phyloP scores from a whole-genome alignment of 2,329 filamentous ascomycete species.

The Pseudogymnoascus sp. region DNA sequence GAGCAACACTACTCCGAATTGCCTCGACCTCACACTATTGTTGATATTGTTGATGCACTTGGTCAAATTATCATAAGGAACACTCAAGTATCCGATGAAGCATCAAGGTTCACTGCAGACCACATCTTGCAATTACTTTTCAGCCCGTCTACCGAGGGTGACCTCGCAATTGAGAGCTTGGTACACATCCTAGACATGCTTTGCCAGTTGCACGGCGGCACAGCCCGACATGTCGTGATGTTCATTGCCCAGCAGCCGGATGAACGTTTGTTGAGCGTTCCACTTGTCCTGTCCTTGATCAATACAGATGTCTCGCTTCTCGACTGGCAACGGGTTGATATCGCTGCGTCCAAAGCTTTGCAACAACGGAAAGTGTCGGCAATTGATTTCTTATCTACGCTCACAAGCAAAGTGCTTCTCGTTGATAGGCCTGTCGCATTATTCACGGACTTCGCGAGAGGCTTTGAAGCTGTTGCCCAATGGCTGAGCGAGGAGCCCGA shows the following conservation, averaged over 20 bases:
- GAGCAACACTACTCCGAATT: constrained; percentile 55
- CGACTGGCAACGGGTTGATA: constrained; percentile 58
- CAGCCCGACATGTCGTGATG: constrained; percentile 45
- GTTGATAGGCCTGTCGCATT: constrained; percentile 70
- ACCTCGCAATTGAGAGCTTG: constrained; percentile 51
- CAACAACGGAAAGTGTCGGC: constrained; percentile 61
- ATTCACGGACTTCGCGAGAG: constrained; percentile 77
- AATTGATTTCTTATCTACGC: constrained; percentile 68
- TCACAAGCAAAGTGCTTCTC: constrained; percentile 72
- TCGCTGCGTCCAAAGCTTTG: constrained; percentile 65
- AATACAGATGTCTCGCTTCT: constrained; percentile 46
- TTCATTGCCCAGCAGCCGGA: constrained; percentile 50
- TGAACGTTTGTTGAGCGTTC: constrained; percentile 47
- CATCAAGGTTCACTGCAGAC: constrained; percentile 50
- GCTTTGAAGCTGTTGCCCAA: constrained; percentile 69
- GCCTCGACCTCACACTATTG: constrained; percentile 48
- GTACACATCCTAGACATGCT: constrained; percentile 55
- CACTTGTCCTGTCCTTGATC: constrained; percentile 49
- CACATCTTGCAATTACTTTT: constrained; percentile 52
- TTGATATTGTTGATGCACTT: constrained; percentile 56
- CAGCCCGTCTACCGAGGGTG: constrained; percentile 42
- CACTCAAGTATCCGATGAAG: constrained; percentile 52
- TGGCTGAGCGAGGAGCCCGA: constrained; percentile 71
- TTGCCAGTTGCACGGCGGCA: constrained; percentile 47
- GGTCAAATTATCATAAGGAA: constrained; percentile 56